These are phyloP conservation scores for Metarhizium anisopliae DNA, from an alignment of 2,329 filamentous ascomycete species.

Conservation along the genomic window DNA sequence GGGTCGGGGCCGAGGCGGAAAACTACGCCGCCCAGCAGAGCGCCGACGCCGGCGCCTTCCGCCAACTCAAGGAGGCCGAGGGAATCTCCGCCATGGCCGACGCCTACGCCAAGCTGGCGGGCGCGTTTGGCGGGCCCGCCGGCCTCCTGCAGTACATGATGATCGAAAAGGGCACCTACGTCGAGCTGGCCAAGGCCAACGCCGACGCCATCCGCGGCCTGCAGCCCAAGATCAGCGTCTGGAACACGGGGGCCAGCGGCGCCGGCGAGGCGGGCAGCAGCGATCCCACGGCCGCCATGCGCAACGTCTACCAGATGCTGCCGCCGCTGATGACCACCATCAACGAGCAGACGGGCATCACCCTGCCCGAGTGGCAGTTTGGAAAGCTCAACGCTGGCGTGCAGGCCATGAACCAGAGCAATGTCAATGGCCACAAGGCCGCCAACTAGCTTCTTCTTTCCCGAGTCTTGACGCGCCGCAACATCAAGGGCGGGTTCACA, in stretches of 20 bases:
- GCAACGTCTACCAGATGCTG: constrained; percentile 77
- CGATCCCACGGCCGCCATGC: constrained; percentile 51
- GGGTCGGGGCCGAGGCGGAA: constrained; percentile 33
- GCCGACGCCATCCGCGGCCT: constrained; percentile 66
- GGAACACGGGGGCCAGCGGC: constrained; percentile 62
- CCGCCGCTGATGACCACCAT: constrained; percentile 79
- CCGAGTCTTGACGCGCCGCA: too few species aligned
- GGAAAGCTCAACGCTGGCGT: constrained; percentile 32
- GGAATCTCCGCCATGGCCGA: constrained; percentile 69
- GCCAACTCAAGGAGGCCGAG: constrained; percentile 65
- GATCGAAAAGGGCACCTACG: constrained; percentile 74
- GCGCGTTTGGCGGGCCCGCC: constrained; percentile 67
- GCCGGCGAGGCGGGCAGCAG: constrained; percentile 30
- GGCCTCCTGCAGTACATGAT: constrained; percentile 79
- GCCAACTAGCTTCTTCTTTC: neutral
- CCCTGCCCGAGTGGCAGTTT: constrained; percentile 68
- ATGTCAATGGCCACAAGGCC: constrained; percentile 5
- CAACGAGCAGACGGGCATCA: constrained; percentile 80
- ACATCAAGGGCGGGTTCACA: too few species aligned
- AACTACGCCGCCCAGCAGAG: constrained; percentile 32
- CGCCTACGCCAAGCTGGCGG: constrained; percentile 64
- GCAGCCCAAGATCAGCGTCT: constrained; percentile 83
- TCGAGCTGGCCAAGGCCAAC: constrained; percentile 70
- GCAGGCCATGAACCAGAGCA: constrained; percentile 18
- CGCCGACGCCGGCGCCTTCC: constrained; percentile 50